Conservation (phyloP, 176 grass and related monocot genomes). For the Hsuehochloa calcarea region DNA sequence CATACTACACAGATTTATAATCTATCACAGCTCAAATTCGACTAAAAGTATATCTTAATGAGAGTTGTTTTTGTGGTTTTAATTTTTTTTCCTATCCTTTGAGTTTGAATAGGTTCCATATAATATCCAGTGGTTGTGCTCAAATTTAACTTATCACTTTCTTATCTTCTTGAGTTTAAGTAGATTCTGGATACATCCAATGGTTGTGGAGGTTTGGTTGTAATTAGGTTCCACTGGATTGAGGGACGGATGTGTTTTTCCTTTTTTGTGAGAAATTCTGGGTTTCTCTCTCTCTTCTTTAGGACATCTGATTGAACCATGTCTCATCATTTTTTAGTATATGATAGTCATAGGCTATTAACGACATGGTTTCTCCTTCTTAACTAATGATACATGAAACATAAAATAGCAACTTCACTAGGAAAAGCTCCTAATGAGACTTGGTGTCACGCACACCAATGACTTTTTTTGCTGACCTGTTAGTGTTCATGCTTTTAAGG, state of each 20-base stretch:
- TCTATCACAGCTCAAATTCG: slow-evolving; percentile 1
- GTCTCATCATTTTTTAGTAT: background rate
- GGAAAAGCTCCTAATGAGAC: slow-evolving; percentile 17
- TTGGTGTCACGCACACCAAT: background rate
- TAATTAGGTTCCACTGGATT: background rate
- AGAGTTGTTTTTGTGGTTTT: background rate
- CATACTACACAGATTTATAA: background rate
- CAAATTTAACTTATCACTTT: background rate
- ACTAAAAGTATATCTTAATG: background rate
- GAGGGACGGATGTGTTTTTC: background rate
- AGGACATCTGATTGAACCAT: background rate
- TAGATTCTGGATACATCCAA: background rate
- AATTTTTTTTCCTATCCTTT: background rate
- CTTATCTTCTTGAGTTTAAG: slow-evolving; percentile 4
- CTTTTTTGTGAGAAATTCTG: background rate
- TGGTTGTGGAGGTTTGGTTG: background rate
- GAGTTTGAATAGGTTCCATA: background rate
- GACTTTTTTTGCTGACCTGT: background rate
- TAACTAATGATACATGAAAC: background rate
- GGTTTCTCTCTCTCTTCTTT: background rate
- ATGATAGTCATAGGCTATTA: background rate
- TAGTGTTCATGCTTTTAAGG: background rate
- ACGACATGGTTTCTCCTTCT: background rate
- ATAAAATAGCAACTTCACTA: background rate
- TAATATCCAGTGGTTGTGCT: background rate